phyloP scores from a whole-genome alignment of 2,329 filamentous ascomycete species.

The Amauroascus verrucosus region DNA sequence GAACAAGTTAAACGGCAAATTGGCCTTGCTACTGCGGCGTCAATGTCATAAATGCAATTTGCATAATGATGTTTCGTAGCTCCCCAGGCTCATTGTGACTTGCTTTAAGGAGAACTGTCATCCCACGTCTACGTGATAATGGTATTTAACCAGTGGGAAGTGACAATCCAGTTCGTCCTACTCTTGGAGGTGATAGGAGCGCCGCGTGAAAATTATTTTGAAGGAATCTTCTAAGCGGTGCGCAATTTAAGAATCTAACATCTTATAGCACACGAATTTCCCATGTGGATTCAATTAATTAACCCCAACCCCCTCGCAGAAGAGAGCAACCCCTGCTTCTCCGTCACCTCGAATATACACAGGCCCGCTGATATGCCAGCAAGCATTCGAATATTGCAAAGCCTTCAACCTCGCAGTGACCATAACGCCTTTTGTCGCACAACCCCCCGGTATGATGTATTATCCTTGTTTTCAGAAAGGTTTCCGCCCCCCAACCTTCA shows the following conservation, averaged over 20 bases:
- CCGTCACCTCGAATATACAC: background rate
- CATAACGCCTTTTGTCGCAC: conserved; percentile 1
- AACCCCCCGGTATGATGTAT: conserved; percentile 10
- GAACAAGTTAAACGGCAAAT: conserved; percentile 91
- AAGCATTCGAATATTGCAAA: conserved; percentile 9
- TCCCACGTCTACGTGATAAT: background rate
- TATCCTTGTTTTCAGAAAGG: conserved; percentile 17
- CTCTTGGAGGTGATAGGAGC: background rate
- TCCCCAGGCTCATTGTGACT: background rate
- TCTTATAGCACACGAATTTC: conserved; percentile 3
- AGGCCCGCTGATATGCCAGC: conserved; percentile 1
- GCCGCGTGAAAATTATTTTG: background rate
- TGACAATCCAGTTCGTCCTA: conserved; percentile 1
- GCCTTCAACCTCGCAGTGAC: background rate
- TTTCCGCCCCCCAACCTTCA: conserved; percentile 21
- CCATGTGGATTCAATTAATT: background rate
- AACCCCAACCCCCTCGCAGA: background rate
- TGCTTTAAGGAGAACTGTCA: conserved; percentile 1
- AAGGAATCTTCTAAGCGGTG: background rate
- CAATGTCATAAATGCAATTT: conserved; percentile 28
- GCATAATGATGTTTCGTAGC: background rate
- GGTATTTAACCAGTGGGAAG: conserved; percentile 2
- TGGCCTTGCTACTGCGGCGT: conserved; percentile 29
- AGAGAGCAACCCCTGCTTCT: background rate
- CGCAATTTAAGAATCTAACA: background rate